phyloP scores from a whole-genome alignment of 192 early-diverging fungal species.

The Coemansia sp. region DNA sequence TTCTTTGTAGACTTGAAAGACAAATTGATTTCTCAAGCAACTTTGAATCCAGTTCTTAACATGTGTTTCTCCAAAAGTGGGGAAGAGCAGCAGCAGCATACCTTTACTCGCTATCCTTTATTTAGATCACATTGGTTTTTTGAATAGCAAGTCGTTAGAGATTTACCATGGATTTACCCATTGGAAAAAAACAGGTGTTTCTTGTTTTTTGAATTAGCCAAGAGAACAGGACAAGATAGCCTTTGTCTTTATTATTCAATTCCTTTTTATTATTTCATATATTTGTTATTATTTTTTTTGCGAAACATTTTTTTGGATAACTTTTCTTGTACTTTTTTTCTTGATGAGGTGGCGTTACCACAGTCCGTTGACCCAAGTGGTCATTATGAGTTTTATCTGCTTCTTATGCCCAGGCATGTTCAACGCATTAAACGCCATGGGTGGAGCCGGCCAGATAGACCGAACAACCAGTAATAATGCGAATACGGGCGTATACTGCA shows the following conservation, averaged over 20 bases:
- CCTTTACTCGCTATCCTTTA: too few relatives aligned
- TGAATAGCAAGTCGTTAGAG: neutral
- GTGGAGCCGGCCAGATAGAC: conserved; percentile 46
- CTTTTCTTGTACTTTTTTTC: neutral
- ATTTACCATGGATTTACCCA: neutral
- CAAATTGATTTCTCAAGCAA: neutral
- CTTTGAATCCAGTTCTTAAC: neutral
- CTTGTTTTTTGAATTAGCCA: neutral
- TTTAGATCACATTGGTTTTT: too few relatives aligned
- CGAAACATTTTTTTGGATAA: neutral
- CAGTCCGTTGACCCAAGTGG: conserved; percentile 64
- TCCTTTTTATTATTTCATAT: neutral
- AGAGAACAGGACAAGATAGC: neutral
- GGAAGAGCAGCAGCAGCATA: too few relatives aligned
- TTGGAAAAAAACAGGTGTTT: neutral
- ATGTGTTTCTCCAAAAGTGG: neutral
- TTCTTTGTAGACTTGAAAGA: neutral
- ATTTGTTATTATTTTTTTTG: neutral
- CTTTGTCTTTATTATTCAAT: neutral
- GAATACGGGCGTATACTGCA: conserved; percentile 68
- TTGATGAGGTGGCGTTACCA: conserved; percentile 31
- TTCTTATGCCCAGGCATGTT: conserved; percentile 77
- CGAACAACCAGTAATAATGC: conserved; percentile 64
- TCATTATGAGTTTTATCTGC: conserved; percentile 68
- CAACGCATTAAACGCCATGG: conserved; percentile 58